phyloP scores from a whole-genome alignment of 177 flowering plant genomes.

The Vitis hybrid region DNA sequence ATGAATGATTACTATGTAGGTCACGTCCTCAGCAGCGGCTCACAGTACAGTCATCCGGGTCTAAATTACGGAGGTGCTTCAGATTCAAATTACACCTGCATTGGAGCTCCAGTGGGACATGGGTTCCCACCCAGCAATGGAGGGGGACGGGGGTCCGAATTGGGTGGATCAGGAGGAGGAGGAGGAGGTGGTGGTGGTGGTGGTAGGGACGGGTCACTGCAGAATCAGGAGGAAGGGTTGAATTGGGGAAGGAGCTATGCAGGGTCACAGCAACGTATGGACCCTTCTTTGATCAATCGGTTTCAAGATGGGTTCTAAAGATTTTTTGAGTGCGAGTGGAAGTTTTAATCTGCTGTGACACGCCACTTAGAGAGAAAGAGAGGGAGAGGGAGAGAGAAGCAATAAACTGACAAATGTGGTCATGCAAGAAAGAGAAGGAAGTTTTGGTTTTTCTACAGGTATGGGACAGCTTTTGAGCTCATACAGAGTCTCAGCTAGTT shows the following conservation, averaged over 20 bases:
- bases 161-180: neutral
- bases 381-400: constrained; percentile 29
- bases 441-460: constrained; percentile 27
- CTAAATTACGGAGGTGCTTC: constrained; percentile 7
- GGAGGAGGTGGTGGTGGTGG: constrained; percentile 4
- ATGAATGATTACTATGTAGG: constrained; percentile 54
- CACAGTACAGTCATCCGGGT: constrained; percentile 10
- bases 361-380: constrained; percentile 19
- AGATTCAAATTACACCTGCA: constrained; percentile 58
- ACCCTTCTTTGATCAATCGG: constrained; percentile 45
- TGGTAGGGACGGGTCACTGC: constrained; percentile 35
- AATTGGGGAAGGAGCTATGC: constrained; percentile 37
- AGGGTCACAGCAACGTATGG: constrained; percentile 26
- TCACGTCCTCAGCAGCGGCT: constrained; percentile 37
- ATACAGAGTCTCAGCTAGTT: constrained; percentile 41
- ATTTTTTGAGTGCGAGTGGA: neutral
- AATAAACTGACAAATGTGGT: constrained; percentile 44
- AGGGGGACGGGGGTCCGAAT: constrained; percentile 11
- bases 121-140: constrained; percentile 19
- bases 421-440: constrained; percentile 21
- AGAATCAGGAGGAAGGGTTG: constrained; percentile 33
- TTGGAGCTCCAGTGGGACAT: constrained; percentile 70
- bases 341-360: constrained; percentile 18
- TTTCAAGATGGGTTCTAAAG: constrained; percentile 47
- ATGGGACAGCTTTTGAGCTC: constrained; percentile 38